Evolutionary conservation across 106 monocot species (phyloP).

Genomic region (Dendrobium officinale): DNA sequence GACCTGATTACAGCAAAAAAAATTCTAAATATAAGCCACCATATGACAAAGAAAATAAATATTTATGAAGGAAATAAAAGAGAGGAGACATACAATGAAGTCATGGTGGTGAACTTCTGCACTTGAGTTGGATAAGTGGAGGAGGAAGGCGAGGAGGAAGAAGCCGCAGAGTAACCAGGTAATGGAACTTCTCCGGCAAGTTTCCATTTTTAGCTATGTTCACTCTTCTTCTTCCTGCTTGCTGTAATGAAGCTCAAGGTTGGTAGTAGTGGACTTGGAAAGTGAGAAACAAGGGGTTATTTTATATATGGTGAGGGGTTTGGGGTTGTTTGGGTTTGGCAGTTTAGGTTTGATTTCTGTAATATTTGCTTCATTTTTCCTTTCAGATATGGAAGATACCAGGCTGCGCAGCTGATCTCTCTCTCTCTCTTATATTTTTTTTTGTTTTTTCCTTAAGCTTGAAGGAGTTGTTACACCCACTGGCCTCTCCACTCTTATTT

Average conservation of each 20-base stretch:
- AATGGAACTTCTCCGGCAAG: not conserved
- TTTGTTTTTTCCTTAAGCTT: no score
- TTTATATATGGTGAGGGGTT: not conserved
- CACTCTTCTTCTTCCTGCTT: not conserved
- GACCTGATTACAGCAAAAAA: constrained; percentile 20
- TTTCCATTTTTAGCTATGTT: not conserved
- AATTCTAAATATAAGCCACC: not conserved
- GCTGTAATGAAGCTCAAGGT: not conserved
- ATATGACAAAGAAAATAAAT: not conserved
- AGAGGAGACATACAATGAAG: constrained; percentile 12
- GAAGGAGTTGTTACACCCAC: constrained; percentile 21
- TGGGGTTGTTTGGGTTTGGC: constrained; percentile 17
- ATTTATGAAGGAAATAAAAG: not conserved
- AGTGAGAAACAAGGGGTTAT: not conserved
- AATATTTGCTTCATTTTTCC: not conserved
- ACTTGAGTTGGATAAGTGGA: not conserved
- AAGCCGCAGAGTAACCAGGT: not conserved
- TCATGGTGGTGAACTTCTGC: constrained; percentile 24
- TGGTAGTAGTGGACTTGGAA: not conserved
- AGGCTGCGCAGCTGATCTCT: not conserved
- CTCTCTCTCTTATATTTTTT: not conserved
- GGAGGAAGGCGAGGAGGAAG: constrained; percentile 1
- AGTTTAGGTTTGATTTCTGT: constrained; percentile 33
- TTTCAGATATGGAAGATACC: not conserved
- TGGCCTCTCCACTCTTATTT: constrained; percentile 4